Evolutionary conservation across 73 alveolate genomes (phyloP), one percentile per base, ranked within the genome.

Genomic region (Paramecium octaurelia): DNA sequence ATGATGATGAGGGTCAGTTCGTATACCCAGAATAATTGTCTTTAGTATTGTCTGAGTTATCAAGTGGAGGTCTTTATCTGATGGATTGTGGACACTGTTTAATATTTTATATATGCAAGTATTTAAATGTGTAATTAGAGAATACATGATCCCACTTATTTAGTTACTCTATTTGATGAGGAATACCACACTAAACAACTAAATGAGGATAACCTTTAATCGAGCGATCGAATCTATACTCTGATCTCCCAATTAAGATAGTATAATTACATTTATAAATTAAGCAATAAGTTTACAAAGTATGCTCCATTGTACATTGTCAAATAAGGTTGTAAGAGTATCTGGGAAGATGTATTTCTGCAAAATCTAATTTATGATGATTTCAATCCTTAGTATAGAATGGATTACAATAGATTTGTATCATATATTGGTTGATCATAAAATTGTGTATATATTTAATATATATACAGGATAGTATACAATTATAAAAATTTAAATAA

Each of bases 21-120:
- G 31, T n/a, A 2, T 89, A 42, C 23, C 94, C 94, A 20, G 7
- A 21, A 43, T 48, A 69, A 42, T 31, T 83, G 3, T 40, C 94
- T 27, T 24, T 89, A 10, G 54, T 46, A 1, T 43, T 42, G 0
- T 48, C n/a, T 6, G 84, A 83, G 31, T 42, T 83, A 18, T 18
- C 12, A 46, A 70, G 46, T 58, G 75, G 75, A 43, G 91, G 92
- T 16, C 54, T 89, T 9, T 89, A 71, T 73, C 20, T 89, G 24
- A 71, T 89, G 92, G 94, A 89, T 71, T 20, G 68, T 69, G 94
- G 94, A 10, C 8, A 64, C 31, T 35, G 42, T 18, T 27, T 89
- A 44, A 70, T 58, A 71, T 70, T 89, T 12, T 70, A 89, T 89
- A 89, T 83, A 14, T 42, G 58, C 75, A 64, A 64, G 69, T 54